Conservation (phyloP, 2,329 filamentous ascomycete species). For the Juglanconis sp. region DNA sequence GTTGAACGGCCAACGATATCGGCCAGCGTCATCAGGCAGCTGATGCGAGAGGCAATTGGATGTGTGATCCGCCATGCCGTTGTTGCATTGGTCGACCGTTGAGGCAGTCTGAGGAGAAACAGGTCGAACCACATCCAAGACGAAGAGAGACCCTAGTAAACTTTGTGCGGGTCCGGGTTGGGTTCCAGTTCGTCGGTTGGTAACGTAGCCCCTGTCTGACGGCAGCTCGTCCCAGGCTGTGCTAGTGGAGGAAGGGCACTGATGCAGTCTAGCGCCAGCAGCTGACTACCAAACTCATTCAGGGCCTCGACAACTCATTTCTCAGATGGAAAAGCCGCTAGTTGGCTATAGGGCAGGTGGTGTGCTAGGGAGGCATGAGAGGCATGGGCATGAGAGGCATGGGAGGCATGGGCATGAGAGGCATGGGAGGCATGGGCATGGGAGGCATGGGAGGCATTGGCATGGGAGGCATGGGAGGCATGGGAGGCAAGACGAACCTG, state of each 20-base stretch:
- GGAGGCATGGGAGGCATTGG: neutral
- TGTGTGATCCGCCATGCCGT: conserved; percentile 5
- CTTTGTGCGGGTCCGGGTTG: conserved; percentile 12
- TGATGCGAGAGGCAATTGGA: neutral
- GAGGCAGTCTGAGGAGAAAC: neutral
- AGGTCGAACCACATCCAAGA: conserved; percentile 8
- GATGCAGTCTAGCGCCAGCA: conserved; percentile 13
- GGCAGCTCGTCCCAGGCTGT: conserved; percentile 9
- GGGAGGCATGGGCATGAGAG: too few species aligned
- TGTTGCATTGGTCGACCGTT: conserved; percentile 7
- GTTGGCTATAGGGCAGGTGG: too few species aligned
- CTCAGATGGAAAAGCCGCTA: neutral
- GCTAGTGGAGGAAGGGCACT: conserved; percentile 12
- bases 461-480: neutral
- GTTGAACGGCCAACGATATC: neutral
- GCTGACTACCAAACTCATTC: conserved; percentile 12
- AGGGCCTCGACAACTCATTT: neutral
- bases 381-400: too few species aligned
- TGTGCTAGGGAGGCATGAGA: too few species aligned
- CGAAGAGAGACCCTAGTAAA: conserved; percentile 2
- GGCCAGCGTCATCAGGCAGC: conserved; percentile 5
- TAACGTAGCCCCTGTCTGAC: conserved; percentile 9
- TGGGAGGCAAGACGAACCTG: neutral
- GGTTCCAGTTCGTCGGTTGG: conserved; percentile 19
- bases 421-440: neutral